These are phyloP conservation scores for Claviceps fusiformis DNA, from an alignment of 2,329 filamentous ascomycete species.

Conservation along the genomic window DNA sequence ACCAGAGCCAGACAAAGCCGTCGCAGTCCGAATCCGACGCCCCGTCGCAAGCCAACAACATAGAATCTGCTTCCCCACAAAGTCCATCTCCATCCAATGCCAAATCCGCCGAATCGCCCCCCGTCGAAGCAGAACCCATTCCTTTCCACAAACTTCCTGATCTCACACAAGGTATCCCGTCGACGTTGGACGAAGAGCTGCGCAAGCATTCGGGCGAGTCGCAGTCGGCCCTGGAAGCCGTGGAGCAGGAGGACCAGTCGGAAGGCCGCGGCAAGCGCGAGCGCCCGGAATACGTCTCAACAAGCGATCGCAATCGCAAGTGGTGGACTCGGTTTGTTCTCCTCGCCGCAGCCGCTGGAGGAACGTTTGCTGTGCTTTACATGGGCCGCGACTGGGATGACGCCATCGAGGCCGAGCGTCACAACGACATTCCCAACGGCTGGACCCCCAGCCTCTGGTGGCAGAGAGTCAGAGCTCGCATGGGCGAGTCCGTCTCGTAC, in stretches of 20 bases:
- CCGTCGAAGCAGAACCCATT: constrained; percentile 26
- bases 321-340: constrained; percentile 66
- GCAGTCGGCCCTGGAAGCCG: constrained; percentile 18
- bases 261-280: constrained; percentile 26
- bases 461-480: constrained; percentile 62
- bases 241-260: constrained; percentile 22
- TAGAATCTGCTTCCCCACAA: constrained; percentile 4
- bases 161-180: constrained; percentile 87
- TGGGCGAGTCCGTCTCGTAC: constrained; percentile 67
- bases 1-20: constrained; percentile 4
- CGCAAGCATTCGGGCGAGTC: constrained; percentile 25
- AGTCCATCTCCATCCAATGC: neutral
- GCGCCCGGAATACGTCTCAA: constrained; percentile 75
- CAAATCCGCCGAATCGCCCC: constrained; percentile 11
- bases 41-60: constrained; percentile 2
- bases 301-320: constrained; percentile 69
- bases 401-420: constrained; percentile 54
- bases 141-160: constrained; percentile 66
- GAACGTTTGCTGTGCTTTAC: constrained; percentile 51
- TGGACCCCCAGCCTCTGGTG: constrained; percentile 69
- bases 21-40: neutral
- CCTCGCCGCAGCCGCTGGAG: constrained; percentile 40
- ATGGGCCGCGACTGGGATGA: constrained; percentile 84
- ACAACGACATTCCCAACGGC: constrained; percentile 64
- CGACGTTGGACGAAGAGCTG: constrained; percentile 71